A percentile compares a stretch with the other conserved stretches of the same genome.
Conservation (phyloP, 2,329 filamentous ascomycete species). For the Penicillium polonicum region DNA sequence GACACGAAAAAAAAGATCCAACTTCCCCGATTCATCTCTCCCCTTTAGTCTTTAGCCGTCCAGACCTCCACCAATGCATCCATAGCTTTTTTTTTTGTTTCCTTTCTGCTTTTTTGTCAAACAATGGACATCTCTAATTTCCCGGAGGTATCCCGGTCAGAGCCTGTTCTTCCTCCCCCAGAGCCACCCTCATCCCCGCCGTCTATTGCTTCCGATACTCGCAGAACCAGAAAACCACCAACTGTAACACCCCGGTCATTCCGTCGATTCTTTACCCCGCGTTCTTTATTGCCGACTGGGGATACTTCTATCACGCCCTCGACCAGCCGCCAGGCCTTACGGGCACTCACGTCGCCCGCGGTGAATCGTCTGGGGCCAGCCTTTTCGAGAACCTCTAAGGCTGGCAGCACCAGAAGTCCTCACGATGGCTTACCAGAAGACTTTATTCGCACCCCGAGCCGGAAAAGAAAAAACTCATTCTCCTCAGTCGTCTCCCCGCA, state of each 20-base stretch:
- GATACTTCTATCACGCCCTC: conserved; percentile 37
- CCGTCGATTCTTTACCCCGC: conserved; percentile 52
- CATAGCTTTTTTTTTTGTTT: conserved; percentile 1
- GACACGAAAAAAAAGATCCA: conserved; percentile 22
- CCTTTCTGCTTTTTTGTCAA: conserved; percentile 14
- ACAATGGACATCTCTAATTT: conserved; percentile 36
- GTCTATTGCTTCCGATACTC: conserved; percentile 41
- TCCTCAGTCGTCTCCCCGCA: conserved; percentile 48
- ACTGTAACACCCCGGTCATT: conserved; percentile 54
- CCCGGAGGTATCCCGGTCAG: conserved; percentile 36
- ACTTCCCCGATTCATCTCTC: conserved; percentile 23
- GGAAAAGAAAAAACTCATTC: conserved; percentile 49
- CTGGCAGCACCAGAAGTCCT: conserved; percentile 28
- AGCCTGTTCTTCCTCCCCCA: conserved; percentile 34
- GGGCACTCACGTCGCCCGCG: conserved; percentile 44
- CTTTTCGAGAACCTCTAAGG: conserved; percentile 40
- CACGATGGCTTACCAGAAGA: conserved; percentile 31
- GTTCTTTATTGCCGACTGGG: conserved; percentile 40
- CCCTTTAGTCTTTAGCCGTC: conserved; percentile 20
- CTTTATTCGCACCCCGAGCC: conserved; percentile 41
- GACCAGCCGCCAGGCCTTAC: conserved; percentile 46
- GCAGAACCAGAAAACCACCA: conserved; percentile 46
- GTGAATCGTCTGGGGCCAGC: conserved; percentile 45
- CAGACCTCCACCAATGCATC: conserved; percentile 13
- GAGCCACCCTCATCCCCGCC: conserved; percentile 45